A percentile compares a stretch with the other conserved stretches of the same genome.
These are phyloP conservation scores for Linum lewisii DNA, from an alignment of 345 rosid genomes.

Conservation along the genomic window DNA sequence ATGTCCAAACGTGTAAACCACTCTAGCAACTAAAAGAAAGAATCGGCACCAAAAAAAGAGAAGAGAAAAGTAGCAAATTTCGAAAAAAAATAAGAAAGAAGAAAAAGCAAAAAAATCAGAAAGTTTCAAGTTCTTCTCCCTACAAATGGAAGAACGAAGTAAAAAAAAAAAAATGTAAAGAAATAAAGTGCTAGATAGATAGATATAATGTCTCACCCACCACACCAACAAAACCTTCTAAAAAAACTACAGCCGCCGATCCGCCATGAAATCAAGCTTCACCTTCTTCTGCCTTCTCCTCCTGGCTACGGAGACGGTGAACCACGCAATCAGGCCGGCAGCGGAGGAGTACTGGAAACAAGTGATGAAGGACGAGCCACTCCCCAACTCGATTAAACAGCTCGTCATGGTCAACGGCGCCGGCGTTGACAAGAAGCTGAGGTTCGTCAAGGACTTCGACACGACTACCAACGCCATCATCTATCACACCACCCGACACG, in stretches of 20 bases:
- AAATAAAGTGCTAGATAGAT: no score
- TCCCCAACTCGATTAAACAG: background rate
- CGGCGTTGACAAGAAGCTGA: background rate
- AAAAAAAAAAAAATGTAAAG: no score
- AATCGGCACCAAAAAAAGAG: no score
- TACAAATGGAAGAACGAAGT: no score
- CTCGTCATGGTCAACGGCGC: background rate
- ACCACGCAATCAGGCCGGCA: background rate
- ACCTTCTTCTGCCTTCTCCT: background rate
- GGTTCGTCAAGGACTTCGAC: background rate
- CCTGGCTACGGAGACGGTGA: background rate
- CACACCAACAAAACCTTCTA: background rate
- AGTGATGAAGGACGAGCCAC: background rate
- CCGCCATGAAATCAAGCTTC: background rate
- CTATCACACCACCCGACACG: background rate
- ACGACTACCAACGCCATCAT: background rate
- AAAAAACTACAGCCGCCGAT: no score
- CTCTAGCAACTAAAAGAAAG: no score
- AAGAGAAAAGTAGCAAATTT: no score
- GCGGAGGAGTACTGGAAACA: background rate
- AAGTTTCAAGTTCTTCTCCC: no score
- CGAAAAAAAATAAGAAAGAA: no score
- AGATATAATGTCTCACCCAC: no score
- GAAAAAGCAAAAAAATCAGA: no score
- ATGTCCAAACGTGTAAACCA: no score